phyloP scores from a whole-genome alignment of 768 basidiomycete species.

The Phaeotremella skinneri region DNA sequence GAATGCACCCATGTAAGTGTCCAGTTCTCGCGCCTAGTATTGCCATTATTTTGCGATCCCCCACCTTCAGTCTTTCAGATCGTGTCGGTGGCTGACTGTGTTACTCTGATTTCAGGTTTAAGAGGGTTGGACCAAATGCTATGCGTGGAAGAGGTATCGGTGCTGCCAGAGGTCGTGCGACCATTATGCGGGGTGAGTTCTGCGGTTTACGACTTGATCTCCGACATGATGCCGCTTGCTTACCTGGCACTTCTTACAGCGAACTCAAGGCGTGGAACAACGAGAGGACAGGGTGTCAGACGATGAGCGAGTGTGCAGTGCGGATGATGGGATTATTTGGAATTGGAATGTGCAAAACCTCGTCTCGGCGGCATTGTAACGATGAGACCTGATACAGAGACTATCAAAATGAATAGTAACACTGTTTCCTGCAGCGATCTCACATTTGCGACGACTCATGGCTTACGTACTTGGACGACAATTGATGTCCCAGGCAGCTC shows the following conservation, averaged over 20 bases:
- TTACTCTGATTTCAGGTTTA: constrained; percentile 68
- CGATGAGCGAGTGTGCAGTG: constrained; percentile 27
- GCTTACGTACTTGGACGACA: too few species aligned
- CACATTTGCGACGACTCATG: too few species aligned
- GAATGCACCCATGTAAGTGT: constrained; percentile 92
- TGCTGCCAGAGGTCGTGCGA: constrained; percentile 96
- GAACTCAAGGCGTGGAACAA: constrained; percentile 46
- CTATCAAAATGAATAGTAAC: too few species aligned
- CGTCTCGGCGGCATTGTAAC: too few species aligned
- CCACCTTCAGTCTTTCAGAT: not conserved
- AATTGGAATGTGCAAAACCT: not conserved
- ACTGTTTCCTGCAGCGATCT: too few species aligned
- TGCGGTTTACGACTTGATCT: constrained; percentile 11
- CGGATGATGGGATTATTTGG: constrained; percentile 4
- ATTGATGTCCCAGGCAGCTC: too few species aligned
- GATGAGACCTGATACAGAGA: not conserved
- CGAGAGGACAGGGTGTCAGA: constrained; percentile 46
- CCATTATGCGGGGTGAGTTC: constrained; percentile 89
- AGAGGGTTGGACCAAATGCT: constrained; percentile 94
- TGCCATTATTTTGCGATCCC: not conserved
- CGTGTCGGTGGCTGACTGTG: constrained; percentile 2
- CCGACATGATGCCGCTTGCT: not conserved
- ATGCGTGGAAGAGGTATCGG: constrained; percentile 99
- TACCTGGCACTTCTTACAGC: constrained; percentile 23
- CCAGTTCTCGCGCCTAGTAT: not conserved